Base-by-base conservation (phyloP, 768 basidiomycete genomes). In the Termitomyces bulborhizus region DNA sequence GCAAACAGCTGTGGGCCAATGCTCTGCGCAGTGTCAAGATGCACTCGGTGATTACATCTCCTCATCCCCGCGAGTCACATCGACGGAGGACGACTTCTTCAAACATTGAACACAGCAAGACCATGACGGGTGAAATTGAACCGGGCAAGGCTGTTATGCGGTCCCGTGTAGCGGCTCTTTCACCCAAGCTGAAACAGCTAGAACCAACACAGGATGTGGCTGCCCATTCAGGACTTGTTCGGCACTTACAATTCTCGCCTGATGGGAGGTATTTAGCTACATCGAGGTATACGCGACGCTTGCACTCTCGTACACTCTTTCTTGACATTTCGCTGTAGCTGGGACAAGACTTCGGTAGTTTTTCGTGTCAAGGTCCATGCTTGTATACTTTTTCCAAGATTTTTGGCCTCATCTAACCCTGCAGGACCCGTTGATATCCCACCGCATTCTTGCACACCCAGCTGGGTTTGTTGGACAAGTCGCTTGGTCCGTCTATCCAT, bases 381-480 rank as follows among this genome's bases (percentile, higher is more conserved):
- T 32, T 37, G 45, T 40, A 11, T 39, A 21, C 41, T 37, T 9
- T 41, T n/a, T 51, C 32, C 29, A 13, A 21, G 37, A 16, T 34
- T 54, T 12, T 13, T 34, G 9, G 12, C 26, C 15, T 53, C 12
- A 31, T 58, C 13, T 37, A 62, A 34, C 12, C 21, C 16, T 52
- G 15, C 34, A 85, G 85, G 78, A 82, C 53, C 77, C 80, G 11
- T 80, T 84, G 57, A 68, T 71, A n/a, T 71, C 76, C 3, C 85
- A 87, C 62, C 79, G 84, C 41, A 76, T 81, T 15, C 75, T 90
- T 18, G 83, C 82, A 0, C 86, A 89, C 62, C 73, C 83, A 4
- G 77, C 81, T 57, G 85, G 84, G n/a, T 88, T 89, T 66, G 82
- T 88, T 32, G 80, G 83, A 34, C 87, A 88, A 68, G 87, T 89